phyloP scores from a whole-genome alignment of 371 early-diverging fungal genomes.

The Thermomucor indicae-seudaticae region DNA sequence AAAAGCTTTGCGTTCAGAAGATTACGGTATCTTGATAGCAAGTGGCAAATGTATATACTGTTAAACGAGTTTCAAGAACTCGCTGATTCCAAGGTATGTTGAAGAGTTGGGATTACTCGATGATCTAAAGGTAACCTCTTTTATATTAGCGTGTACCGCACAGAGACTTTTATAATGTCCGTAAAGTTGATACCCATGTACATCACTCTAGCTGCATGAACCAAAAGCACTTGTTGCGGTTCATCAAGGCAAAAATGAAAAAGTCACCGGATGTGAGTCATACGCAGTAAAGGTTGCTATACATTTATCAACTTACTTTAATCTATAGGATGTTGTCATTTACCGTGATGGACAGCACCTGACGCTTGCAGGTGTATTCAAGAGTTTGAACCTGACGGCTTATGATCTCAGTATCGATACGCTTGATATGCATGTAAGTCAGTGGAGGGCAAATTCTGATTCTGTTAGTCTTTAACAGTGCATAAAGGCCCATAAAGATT shows the following conservation, averaged over 20 bases:
- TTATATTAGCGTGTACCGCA: conserved; percentile 79
- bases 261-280: conserved; percentile 67
- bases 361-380: conserved; percentile 82
- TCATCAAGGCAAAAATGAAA: conserved; percentile 95
- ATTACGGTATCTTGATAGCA: conserved; percentile 89
- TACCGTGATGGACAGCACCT: conserved; percentile 71
- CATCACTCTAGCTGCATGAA: conserved; percentile 98
- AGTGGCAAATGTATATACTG: conserved; percentile 92
- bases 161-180: conserved; percentile 98
- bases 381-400: conserved; percentile 91
- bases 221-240: conserved; percentile 96
- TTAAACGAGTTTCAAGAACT: conserved; percentile 93
- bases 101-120: neutral
- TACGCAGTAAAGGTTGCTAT: neutral
- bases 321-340: conserved; percentile 63
- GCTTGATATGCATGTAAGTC: conserved; percentile 90
- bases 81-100: conserved; percentile 80
- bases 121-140: conserved; percentile 1
- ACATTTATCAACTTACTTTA: neutral
- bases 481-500: conserved; percentile 70
- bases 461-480: too few relatives aligned
- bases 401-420: conserved; percentile 97
- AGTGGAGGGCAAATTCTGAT: neutral
- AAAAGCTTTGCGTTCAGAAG: conserved; percentile 95
- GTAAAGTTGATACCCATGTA: conserved; percentile 99